phyloP scores from a whole-genome alignment of 805 yeast species.

The Starmerella roubikii region DNA sequence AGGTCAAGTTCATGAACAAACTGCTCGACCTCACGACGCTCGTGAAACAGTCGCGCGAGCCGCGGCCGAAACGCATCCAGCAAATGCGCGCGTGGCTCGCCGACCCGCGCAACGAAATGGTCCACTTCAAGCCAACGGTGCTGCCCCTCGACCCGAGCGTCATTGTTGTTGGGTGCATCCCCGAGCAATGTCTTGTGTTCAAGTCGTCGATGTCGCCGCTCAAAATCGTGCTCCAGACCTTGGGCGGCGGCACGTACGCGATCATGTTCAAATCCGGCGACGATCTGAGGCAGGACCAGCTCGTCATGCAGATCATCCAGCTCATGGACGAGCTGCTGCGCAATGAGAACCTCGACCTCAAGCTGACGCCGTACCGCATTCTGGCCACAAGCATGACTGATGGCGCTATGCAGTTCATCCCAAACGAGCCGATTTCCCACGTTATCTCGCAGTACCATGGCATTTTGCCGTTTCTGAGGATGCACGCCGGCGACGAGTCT shows the following conservation, averaged over 20 bases:
- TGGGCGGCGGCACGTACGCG: conserved; percentile 42
- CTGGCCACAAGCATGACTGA: conserved; percentile 82
- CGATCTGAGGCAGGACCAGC: conserved; percentile 90
- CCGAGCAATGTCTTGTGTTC: conserved; percentile 73
- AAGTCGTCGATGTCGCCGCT: conserved; percentile 85
- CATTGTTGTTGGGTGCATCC: conserved; percentile 57
- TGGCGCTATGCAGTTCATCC: conserved; percentile 90
- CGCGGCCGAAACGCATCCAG: conserved; percentile 65
- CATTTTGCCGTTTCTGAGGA: conserved; percentile 54
- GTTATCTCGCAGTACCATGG: conserved; percentile 64
- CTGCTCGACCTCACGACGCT: conserved; percentile 52
- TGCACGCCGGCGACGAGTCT: conserved; percentile 44
- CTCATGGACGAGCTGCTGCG: conserved; percentile 79
- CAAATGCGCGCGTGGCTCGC: conserved; percentile 43
- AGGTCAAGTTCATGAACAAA: conserved; percentile 54
- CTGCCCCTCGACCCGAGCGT: conserved; percentile 77
- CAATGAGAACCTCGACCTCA: conserved; percentile 80
- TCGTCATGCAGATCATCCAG: conserved; percentile 84
- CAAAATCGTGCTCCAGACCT: conserved; percentile 61
- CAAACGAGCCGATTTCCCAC: conserved; percentile 75
- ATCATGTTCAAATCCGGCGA: conserved; percentile 93
- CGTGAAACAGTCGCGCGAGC: conserved; percentile 54
- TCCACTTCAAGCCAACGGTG: conserved; percentile 40
- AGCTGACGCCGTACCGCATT: conserved; percentile 76
- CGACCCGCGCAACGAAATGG: conserved; percentile 33